phyloP scores from a whole-genome alignment of 163 green algal species.

The Scenedesmus sp. region DNA sequence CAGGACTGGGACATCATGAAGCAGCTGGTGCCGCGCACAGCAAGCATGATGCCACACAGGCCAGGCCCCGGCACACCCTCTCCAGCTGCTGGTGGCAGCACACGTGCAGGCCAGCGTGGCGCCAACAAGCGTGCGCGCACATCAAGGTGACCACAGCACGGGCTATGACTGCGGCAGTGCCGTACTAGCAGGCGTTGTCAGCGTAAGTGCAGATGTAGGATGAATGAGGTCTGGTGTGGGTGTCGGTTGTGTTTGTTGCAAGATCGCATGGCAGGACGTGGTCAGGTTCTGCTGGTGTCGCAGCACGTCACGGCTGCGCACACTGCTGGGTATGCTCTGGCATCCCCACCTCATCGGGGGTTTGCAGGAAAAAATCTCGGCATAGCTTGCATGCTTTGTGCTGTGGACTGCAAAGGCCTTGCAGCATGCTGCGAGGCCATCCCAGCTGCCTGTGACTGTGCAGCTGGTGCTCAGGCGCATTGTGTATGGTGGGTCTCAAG shows the following conservation, averaged over 20 bases:
- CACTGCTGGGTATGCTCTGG: background rate
- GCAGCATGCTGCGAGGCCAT: background rate
- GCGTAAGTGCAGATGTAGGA: background rate
- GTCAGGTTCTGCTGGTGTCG: background rate
- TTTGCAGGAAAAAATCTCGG: background rate
- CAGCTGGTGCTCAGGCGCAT: background rate
- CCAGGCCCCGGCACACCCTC: background rate
- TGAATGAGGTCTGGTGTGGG: background rate
- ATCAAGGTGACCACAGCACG: background rate
- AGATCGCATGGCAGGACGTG: background rate
- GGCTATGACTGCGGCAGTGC: background rate
- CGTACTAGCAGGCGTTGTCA: background rate
- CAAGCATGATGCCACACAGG: conserved; percentile 67
- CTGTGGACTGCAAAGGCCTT: background rate
- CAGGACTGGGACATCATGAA: conserved; percentile 78
- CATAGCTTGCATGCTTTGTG: background rate
- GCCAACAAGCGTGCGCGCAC: background rate
- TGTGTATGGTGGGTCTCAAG: background rate
- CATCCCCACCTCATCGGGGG: no score
- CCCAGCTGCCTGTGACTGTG: background rate
- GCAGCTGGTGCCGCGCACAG: conserved; percentile 40
- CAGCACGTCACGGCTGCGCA: background rate
- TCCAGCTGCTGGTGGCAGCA: background rate
- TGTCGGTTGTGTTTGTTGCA: background rate
- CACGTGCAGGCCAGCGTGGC: background rate